These are phyloP conservation scores for Penicillium antarcticum DNA, from an alignment of 495 filamentous ascomycete species.

Conservation along the genomic window DNA sequence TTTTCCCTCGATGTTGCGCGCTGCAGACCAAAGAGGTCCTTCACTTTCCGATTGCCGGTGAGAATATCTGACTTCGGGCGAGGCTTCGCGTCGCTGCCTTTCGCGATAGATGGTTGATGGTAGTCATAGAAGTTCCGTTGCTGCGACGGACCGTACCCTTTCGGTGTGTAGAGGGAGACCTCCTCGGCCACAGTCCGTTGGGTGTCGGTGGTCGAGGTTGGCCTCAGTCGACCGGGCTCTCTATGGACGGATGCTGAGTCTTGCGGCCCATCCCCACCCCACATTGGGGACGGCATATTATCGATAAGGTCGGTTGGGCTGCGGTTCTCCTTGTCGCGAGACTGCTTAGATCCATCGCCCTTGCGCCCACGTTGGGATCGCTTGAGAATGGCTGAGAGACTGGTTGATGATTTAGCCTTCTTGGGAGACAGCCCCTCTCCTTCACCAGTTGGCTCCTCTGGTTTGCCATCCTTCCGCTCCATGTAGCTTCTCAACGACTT, in stretches of 20 bases:
- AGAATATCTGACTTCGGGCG: conserved; percentile 56
- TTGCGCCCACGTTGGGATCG: conserved; percentile 44
- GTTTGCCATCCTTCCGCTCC: conserved; percentile 50
- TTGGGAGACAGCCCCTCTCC: conserved; percentile 55
- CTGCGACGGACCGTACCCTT: conserved; percentile 59
- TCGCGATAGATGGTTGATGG: conserved; percentile 52
- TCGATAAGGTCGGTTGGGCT: conserved; percentile 47
- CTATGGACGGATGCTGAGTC: conserved; percentile 53
- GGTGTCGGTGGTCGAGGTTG: conserved; percentile 34
- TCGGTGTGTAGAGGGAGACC: conserved; percentile 58
- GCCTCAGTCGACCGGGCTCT: conserved; percentile 22
- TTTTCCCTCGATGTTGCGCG: conserved; percentile 24
- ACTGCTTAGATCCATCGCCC: conserved; percentile 45
- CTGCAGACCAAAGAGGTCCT: conserved; percentile 30
- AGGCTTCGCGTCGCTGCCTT: conserved; percentile 30
- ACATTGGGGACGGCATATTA: conserved; percentile 66
- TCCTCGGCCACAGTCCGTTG: conserved; percentile 51
- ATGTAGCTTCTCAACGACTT: conserved; percentile 56
- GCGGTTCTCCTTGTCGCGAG: conserved; percentile 71
- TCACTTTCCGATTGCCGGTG: conserved; percentile 33
- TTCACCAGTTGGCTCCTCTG: conserved; percentile 35
- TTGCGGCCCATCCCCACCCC: conserved; percentile 48
- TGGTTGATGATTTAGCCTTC: conserved; percentile 82
- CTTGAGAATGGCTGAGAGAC: conserved; percentile 57
- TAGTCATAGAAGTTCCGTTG: conserved; percentile 62